Evolutionary conservation across 2,329 filamentous ascomycete genomes (phyloP), one percentile per base, ranked within the genome.

Genomic region (Waltergamsia citrina): DNA sequence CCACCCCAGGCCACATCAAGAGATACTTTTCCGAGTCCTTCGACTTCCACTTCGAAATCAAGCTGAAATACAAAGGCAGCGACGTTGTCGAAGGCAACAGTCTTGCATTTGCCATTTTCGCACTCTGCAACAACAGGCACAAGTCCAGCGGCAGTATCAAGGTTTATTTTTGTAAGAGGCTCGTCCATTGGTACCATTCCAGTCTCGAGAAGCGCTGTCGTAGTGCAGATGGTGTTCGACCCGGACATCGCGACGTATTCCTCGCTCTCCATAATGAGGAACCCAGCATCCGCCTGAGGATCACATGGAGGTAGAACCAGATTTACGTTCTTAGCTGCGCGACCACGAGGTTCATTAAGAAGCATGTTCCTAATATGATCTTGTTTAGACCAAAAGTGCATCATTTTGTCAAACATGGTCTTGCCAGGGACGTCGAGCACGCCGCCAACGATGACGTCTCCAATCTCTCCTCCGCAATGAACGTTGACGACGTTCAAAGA

Each of bases 371-470:
- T 58, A 2, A 65, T 38, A 15, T 51, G 36, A 34, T 67, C 63
- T 6, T 56, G 48, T 20, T 64, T 48, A 4, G 45, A 48, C 38
- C 49, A 48, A 39, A 68, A 62, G 41, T 66, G 48, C 4, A 53
- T 41, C 14, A 69, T 44, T 41, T 70, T 69, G 4, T 68, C 63
- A 37, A 54, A 63, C 65, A 69, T 67, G 14, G 60, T 66, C 21
- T 56, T 56, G 9, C 56, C 59, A 2, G 53, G 46, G 1, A 56
- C 50, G 22, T 69, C 63, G 1, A 62, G 51, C 3, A 69, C 61
- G 14, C 65, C 67, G 12, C 63, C 63, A 9, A 59, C 54, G 29
- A 70, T 57, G 10, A 70, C 67, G 43, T 71, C 65, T 32, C 67
- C 60, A 0, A 67, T 61, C 44, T 59, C 56, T 33, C 62, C 62